Percentiles rank a stretch among this genome's conserved stretches.
Conservation (phyloP, 192 early-diverging fungal genomes). For the Podila epicladia region DNA sequence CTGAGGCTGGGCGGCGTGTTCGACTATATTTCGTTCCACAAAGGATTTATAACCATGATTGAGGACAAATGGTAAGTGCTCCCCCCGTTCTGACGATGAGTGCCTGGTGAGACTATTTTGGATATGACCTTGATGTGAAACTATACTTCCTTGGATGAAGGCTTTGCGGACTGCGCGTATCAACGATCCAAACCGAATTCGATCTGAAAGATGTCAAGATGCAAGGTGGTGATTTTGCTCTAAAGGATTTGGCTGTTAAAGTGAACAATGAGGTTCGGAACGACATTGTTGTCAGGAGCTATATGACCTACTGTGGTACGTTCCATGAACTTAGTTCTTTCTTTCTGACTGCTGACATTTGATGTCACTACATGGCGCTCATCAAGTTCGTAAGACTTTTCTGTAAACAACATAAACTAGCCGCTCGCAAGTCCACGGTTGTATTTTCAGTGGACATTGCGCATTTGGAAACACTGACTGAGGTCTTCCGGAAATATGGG, state of each 20-base stretch:
- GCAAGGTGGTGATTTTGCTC: constrained; percentile 69
- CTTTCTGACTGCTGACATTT: neutral
- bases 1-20: constrained; percentile 72
- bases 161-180: constrained; percentile 72
- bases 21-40: constrained; percentile 81
- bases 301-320: constrained; percentile 59
- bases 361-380: too few relatives aligned
- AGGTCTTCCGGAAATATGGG: constrained; percentile 62
- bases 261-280: constrained; percentile 72
- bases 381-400: too few relatives aligned
- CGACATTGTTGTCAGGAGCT: constrained; percentile 70
- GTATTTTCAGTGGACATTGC: constrained; percentile 90
- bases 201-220: constrained; percentile 61
- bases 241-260: constrained; percentile 59
- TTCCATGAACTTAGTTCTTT: neutral
- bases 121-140: constrained; percentile 9
- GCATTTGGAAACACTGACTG: constrained; percentile 72
- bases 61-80: constrained; percentile 71
- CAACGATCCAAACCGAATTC: constrained; percentile 70
- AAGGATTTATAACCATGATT: constrained; percentile 85
- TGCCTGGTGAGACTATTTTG: too few relatives aligned
- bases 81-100: neutral
- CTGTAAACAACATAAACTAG: constrained; percentile 6
- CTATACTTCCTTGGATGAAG: constrained; percentile 23
- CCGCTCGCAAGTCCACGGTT: constrained; percentile 70